Percentiles rank a stretch among this genome's conserved stretches.
phyloP scores from a whole-genome alignment of 345 rosid species.

The Eucalyptus viminalis region DNA sequence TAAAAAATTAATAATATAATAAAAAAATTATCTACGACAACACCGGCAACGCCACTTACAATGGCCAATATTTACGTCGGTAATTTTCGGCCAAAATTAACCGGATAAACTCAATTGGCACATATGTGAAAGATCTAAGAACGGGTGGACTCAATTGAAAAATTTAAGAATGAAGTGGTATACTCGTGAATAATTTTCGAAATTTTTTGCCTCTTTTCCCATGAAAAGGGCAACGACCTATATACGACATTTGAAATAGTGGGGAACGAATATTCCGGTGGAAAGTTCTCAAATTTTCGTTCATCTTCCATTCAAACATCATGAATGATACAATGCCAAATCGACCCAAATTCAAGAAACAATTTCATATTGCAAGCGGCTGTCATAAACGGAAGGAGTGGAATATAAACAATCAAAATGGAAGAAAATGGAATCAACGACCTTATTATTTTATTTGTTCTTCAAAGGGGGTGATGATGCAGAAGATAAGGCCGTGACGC shows the following conservation, averaged over 20 bases:
- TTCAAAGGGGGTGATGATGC: not conserved
- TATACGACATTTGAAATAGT: not conserved
- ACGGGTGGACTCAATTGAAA: fast-evolving
- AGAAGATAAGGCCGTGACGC: not conserved
- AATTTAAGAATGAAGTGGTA: fast-evolving
- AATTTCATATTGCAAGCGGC: not conserved
- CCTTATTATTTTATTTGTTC: not conserved
- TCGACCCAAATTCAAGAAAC: not conserved
- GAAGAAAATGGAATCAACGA: not conserved
- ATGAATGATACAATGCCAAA: not conserved
- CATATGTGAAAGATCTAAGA: too few relatives aligned
- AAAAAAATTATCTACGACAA: fast-evolving
- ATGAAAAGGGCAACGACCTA: not conserved
- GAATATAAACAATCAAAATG: not conserved
- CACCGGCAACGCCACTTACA: fast-evolving
- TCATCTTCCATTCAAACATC: not conserved
- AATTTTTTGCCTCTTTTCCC: not conserved
- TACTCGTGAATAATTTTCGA: too few relatives aligned
- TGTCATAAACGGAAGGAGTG: not conserved
- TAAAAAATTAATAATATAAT: too few relatives aligned
- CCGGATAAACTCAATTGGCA: fast-evolving
- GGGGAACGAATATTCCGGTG: not conserved
- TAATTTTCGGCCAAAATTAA: too few relatives aligned
- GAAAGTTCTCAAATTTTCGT: not conserved
- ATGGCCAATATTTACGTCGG: fast-evolving